Evolutionary conservation across 257 asterid species (phyloP).

Genomic region (Nicotiana knightiana): DNA sequence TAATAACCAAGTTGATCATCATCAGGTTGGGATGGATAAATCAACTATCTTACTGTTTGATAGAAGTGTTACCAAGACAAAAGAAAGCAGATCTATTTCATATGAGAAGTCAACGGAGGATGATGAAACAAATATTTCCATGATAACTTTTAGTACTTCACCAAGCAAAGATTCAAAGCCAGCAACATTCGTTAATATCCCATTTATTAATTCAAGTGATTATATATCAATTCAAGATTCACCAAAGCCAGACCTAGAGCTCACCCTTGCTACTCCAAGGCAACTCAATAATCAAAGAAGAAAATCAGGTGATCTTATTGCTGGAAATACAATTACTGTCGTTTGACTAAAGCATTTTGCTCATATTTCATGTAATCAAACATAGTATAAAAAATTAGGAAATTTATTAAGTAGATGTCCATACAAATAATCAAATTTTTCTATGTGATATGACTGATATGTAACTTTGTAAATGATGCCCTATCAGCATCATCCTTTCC

Average conservation of each 20-base stretch:
- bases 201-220: conserved; percentile 1
- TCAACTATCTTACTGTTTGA: neutral
- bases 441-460: neutral
- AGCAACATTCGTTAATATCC: neutral
- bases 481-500: neutral
- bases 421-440: neutral
- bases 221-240: neutral
- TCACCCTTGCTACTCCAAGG: conserved; percentile 21
- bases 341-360: neutral
- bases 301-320: neutral
- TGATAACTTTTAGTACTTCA: conserved; percentile 13
- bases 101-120: neutral
- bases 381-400: neutral
- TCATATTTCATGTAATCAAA: neutral
- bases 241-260: conserved; percentile 14
- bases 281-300: neutral
- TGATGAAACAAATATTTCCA: neutral
- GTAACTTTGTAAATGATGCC: neutral
- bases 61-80: neutral
- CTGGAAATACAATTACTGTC: conserved; percentile 12
- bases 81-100: neutral
- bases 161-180: conserved; percentile 1
- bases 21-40: conserved; percentile 14
- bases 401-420: neutral
- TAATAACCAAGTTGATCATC: neutral